Evolutionary conservation across 31 red algal species (phyloP), one percentile per base, ranked within the genome.

Genomic region (Endocladia muricata): DNA sequence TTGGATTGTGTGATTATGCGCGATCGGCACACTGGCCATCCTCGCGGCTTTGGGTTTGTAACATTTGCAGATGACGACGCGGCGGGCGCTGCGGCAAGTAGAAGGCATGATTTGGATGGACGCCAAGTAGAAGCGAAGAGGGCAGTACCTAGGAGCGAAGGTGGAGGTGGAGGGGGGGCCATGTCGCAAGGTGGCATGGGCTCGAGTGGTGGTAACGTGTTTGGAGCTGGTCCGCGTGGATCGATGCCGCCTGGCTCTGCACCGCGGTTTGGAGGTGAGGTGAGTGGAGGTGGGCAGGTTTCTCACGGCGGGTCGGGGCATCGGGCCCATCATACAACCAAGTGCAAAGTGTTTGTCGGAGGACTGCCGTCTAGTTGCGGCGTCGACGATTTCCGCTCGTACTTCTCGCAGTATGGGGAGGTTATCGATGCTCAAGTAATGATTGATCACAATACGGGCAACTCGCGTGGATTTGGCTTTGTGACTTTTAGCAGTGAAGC

Each of bases 21-120:
- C 35, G 92, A 99, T 57, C 85, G 91, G n/a, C 71, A 92, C 48
- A 99, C 92, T 9, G 84, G 84, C 13, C 92, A 95, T 76, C 96
- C 96, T 6, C 84, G 96, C 7, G 96, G 96, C 2, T 99, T 99
- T 65, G 96, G 88, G 2, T 99, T 99, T 79, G 92, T 99, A 7
- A 93, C 92, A 23, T 95, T 93, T 81, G 84, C 64, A 6, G 86
- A 95, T 41, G 96, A 92, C 15, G 72, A 80, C 21, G 88, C 86
- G 22, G 92, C 92, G 23, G 65, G 61, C 21, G 41, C 69, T 17
- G 96, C 91, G 41, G 93, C 91, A 3, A 44, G 70, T 2, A 56
- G 81, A 30, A 69, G 84, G 13, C 96, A 98, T 39, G 91, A 91
- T 63, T 51, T 98, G 47, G 96, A 98, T 59, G 96, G 96, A 3